Base-by-base conservation (phyloP, 805 yeast genomes). In the Lipomyces sp. region DNA sequence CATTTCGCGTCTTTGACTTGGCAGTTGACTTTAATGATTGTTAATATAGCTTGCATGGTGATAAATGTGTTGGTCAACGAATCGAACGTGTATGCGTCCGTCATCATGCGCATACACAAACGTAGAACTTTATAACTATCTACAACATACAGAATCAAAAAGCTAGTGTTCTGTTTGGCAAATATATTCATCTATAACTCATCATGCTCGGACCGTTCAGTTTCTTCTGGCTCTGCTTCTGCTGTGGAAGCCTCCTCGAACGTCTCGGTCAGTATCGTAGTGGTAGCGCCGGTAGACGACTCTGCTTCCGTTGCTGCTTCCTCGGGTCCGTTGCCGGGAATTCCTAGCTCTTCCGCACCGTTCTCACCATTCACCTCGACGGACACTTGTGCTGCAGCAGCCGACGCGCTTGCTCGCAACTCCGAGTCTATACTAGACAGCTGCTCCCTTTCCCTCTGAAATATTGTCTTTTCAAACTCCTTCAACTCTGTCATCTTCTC, bases 401-500 rank as follows among this genome's bases (percentile, higher is more conserved):
- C 59, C 15, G 64, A 18, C 34, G 54, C 34, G 30, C 39, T 45
- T n/a, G 59, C 30, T n/a, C 39, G 54, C 34, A 29, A 24, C 29
- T 37, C 42, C 35, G 34, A 24, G 32, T 39, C 53, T 56, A 58
- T n/a, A 32, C 53, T 53, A 35, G 56, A 15, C n/a, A 58, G 10
- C 24, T 58, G 60, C 48, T 42, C 66, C 60, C 53, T 54, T 58
- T 66, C 68, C 29, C 70, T 59, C 34, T 53, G 11, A n/a, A 42
- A 30, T n/a, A 71, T 63, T 18, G 58, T 54, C 18, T 62, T 57
- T 61, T 71, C 73, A 50, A 72, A 59, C 33, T 54, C 64, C 57
- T 67, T 63, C 56, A 74, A 60, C 53, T 67, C 67, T 3, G 37
- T 39, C 50, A 70, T 55, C 71, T 76, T 83, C 2, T 74, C 73